Evolutionary conservation across 495 filamentous ascomycete genomes (phyloP).

Genomic region (Gamarada debralockiae): DNA sequence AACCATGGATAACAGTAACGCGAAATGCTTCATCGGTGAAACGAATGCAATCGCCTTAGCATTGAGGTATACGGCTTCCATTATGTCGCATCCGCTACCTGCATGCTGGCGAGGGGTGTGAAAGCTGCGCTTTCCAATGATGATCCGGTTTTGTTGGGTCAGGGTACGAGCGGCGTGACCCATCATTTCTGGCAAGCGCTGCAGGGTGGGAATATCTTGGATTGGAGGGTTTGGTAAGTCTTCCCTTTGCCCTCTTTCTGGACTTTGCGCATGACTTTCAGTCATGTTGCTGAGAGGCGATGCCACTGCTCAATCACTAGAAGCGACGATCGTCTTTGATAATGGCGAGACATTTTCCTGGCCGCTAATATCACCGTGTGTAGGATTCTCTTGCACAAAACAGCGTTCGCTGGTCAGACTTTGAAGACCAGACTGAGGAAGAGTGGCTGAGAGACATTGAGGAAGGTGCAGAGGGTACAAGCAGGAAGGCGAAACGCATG

Average conservation of each 20-base stretch:
- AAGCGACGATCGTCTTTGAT: no score
- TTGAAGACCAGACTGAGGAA: constrained; percentile 65
- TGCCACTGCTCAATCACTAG: no score
- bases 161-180: constrained; percentile 67
- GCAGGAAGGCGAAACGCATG: constrained; percentile 63
- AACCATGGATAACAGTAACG: no score
- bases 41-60: no score
- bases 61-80: constrained; percentile 44
- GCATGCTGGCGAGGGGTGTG: constrained; percentile 81
- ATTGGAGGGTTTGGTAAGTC: constrained; percentile 49
- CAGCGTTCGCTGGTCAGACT: constrained; percentile 82
- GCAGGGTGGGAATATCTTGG: constrained; percentile 63
- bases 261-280: constrained; percentile 33
- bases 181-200: constrained; percentile 90
- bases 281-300: no score
- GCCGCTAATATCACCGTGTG: no score
- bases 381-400: constrained; percentile 85
- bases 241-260: constrained; percentile 27
- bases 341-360: no score
- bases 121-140: constrained; percentile 73
- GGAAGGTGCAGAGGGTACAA: constrained; percentile 64
- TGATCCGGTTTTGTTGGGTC: constrained; percentile 76
- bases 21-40: no score
- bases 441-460: constrained; percentile 67
- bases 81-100: constrained; percentile 75